These are phyloP conservation scores for Cruciata laevipes DNA, from an alignment of 257 asterid species.

Conservation along the genomic window DNA sequence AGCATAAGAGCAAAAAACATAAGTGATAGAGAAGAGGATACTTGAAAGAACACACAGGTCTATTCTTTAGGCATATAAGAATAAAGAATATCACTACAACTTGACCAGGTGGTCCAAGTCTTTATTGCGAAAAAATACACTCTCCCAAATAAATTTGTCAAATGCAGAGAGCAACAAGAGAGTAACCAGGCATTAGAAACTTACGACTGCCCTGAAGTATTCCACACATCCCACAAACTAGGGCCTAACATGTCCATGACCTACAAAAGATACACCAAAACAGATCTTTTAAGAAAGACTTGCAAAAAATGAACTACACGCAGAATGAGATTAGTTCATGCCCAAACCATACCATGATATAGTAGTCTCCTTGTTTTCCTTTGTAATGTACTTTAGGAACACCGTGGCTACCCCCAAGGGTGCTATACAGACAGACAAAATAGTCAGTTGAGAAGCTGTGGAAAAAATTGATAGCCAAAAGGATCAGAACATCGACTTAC, in stretches of 20 bases:
- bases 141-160: not conserved
- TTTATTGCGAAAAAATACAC: too few species aligned
- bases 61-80: not conserved
- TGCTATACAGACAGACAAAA: conserved; percentile 18
- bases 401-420: conserved; percentile 46
- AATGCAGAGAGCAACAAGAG: not conserved
- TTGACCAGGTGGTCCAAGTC: too few species aligned
- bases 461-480: not conserved
- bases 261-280: conserved; percentile 20
- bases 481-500: conserved; percentile 18
- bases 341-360: conserved; percentile 34
- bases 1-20: not conserved
- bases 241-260: conserved; percentile 55
- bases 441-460: not conserved
- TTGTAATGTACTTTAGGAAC: conserved; percentile 42
- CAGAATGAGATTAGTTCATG: not conserved
- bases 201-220: conserved; percentile 45
- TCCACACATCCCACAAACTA: conserved; percentile 52
- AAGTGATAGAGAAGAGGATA: not conserved
- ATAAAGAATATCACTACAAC: not conserved
- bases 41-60: not conserved
- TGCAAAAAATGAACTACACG: not conserved
- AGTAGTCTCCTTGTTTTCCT: conserved; percentile 42
- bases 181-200: conserved; percentile 14
- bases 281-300: not conserved